Conservation (phyloP, 345 rosid genomes). For the Aquilaria yunnanensis region DNA sequence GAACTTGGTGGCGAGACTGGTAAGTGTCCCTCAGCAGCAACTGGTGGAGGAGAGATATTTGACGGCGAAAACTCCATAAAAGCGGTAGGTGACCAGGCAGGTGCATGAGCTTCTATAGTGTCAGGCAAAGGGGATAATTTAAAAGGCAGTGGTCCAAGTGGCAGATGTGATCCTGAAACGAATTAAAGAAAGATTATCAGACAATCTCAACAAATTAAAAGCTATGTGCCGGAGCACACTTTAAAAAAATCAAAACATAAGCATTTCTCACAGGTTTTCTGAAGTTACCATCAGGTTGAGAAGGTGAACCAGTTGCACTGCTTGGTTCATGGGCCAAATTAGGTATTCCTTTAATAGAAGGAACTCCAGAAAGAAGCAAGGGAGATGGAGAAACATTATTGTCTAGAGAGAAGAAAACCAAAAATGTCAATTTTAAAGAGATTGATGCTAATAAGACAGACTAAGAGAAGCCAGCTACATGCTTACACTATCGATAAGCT, state of each 20-base stretch:
- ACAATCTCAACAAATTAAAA: not conserved
- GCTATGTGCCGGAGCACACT: too few species aligned
- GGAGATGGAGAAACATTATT: constrained; percentile 23
- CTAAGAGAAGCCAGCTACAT: too few species aligned
- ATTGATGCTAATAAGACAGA: too few species aligned
- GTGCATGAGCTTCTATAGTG: constrained; percentile 27
- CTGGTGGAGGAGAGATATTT: constrained; percentile 28
- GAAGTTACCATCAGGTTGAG: constrained; percentile 18
- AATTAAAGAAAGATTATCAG: constrained; percentile 10
- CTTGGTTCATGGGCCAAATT: constrained; percentile 17
- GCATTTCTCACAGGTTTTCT: not conserved
- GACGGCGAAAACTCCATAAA: constrained; percentile 26
- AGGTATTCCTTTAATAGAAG: constrained; percentile 26
- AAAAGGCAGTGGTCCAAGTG: constrained; percentile 27
- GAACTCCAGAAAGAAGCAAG: constrained; percentile 18
- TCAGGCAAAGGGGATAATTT: constrained; percentile 31
- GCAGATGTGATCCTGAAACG: constrained; percentile 29
- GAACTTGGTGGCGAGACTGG: constrained; percentile 28
- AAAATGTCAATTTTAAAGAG: constrained; percentile 1
- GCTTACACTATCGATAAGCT: too few species aligned
- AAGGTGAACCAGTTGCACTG: constrained; percentile 20
- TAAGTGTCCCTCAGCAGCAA: constrained; percentile 11
- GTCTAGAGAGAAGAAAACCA: constrained; percentile 16
- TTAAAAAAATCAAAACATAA: not conserved
- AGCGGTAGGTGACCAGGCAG: constrained; percentile 28